These are phyloP conservation scores for Ceratocystis lukuohia DNA, from an alignment of 2,329 filamentous ascomycete genomes.

Conservation along the genomic window DNA sequence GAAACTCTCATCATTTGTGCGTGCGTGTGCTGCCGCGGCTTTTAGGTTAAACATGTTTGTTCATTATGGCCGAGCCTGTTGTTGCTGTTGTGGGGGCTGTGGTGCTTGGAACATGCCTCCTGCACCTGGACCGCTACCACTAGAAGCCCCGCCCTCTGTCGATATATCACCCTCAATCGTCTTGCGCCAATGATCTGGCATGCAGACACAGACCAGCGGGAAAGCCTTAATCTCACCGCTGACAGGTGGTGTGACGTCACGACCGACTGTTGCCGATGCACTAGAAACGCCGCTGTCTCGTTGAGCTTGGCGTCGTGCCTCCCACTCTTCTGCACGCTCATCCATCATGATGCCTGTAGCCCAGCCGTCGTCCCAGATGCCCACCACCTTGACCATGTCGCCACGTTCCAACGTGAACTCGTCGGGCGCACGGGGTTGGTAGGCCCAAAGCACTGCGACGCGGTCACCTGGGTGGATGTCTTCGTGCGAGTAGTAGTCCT, in stretches of 20 bases:
- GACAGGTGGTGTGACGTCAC: slow-evolving; percentile 48
- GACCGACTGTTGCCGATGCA: slow-evolving; percentile 40
- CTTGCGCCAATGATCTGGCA: slow-evolving; percentile 91
- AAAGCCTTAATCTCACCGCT: slow-evolving; percentile 92
- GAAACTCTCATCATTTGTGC: slow-evolving; percentile 3
- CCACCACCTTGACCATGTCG: slow-evolving; percentile 95
- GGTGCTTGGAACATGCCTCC: neutral
- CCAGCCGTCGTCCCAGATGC: slow-evolving; percentile 99
- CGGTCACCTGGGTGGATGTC: slow-evolving; percentile 86
- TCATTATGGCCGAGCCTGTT: slow-evolving; percentile 7
- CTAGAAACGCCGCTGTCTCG: slow-evolving; percentile 90
- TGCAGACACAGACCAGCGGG: slow-evolving; percentile 87
- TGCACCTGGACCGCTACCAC: neutral
- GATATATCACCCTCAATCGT: slow-evolving; percentile 83
- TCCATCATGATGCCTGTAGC: slow-evolving; percentile 78
- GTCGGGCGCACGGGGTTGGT: slow-evolving; percentile 83
- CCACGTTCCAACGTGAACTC: slow-evolving; percentile 89
- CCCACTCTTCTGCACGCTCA: slow-evolving; percentile 81
- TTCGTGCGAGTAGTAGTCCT: slow-evolving; percentile 96
- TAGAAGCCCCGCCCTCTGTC: slow-evolving; percentile 45
- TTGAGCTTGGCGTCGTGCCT: slow-evolving; percentile 59
- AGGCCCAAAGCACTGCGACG: slow-evolving; percentile 89
- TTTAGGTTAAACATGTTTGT: neutral
- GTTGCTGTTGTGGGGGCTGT: neutral
- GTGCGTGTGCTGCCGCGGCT: neutral